Evolutionary conservation across 768 basidiomycete genomes (phyloP).

Genomic region (Sporobolomyces pararoseus): DNA sequence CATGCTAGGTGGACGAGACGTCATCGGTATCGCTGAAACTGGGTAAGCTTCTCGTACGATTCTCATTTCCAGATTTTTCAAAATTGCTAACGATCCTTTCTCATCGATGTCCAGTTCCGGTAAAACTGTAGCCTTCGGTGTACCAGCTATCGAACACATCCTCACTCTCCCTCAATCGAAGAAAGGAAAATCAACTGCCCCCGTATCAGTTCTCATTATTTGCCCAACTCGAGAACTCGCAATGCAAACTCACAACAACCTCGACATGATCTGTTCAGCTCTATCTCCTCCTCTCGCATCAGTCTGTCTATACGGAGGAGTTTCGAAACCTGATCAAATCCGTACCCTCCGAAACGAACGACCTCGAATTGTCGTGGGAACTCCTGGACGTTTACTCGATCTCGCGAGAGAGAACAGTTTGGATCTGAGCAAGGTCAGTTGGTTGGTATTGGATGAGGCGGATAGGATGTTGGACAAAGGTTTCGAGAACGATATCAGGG

Average conservation of each 20-base stretch:
- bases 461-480: slow-evolving; percentile 98
- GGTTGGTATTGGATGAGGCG: slow-evolving; percentile 93
- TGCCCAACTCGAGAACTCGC: slow-evolving; percentile 96
- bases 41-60: slow-evolving; percentile 60
- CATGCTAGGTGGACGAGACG: slow-evolving; percentile 54
- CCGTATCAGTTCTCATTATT: slow-evolving; percentile 63
- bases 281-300: slow-evolving; percentile 63
- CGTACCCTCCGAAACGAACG: slow-evolving; percentile 54
- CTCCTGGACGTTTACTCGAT: slow-evolving; percentile 89
- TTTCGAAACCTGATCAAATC: slow-evolving; percentile 77
- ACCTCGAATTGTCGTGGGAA: slow-evolving; percentile 81
- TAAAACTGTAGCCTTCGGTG: slow-evolving; percentile 92
- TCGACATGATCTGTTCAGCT: slow-evolving; percentile 67
- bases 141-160: slow-evolving; percentile 71
- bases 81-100: too few species aligned
- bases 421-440: slow-evolving; percentile 78
- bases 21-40: slow-evolving; percentile 94
- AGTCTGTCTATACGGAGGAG: slow-evolving; percentile 92
- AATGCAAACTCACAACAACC: slow-evolving; percentile 83
- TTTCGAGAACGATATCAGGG: slow-evolving; percentile 94
- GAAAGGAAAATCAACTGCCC: slow-evolving; percentile 43
- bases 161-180: slow-evolving; percentile 47
- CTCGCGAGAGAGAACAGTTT: slow-evolving; percentile 80
- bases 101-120: slow-evolving; percentile 57
- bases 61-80: not conserved